phyloP scores from a whole-genome alignment of 805 yeast species.

The Tetrapisispora namnaoensis region DNA sequence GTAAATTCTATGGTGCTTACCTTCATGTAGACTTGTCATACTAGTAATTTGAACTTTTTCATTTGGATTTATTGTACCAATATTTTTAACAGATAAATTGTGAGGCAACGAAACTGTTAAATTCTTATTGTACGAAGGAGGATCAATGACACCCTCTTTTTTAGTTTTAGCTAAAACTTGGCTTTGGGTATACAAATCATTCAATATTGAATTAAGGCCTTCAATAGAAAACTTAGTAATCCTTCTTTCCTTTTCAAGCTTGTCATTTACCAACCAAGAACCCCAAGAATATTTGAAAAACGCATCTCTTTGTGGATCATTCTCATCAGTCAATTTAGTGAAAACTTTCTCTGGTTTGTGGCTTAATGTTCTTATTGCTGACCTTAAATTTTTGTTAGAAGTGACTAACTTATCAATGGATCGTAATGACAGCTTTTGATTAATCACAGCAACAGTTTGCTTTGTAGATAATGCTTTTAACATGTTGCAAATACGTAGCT shows the following conservation, averaged over 20 bases:
- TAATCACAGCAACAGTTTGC: background rate
- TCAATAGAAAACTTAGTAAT: constrained; percentile 72
- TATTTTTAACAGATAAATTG: constrained; percentile 34
- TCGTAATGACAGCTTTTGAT: no score
- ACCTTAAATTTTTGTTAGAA: background rate
- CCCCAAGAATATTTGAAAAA: constrained; percentile 94
- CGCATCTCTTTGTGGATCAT: constrained; percentile 56
- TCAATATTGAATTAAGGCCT: constrained; percentile 53
- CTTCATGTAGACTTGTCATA: constrained; percentile 81
- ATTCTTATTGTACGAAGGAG: constrained; percentile 33
- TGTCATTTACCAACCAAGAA: constrained; percentile 80
- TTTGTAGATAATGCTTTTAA: background rate
- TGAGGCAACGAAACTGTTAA: constrained; percentile 38
- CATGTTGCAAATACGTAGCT: background rate
- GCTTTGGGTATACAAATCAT: constrained; percentile 34
- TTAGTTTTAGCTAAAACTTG: constrained; percentile 24
- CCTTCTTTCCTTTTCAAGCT: constrained; percentile 61
- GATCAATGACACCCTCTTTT: constrained; percentile 21
- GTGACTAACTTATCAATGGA: background rate
- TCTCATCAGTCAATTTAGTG: constrained; percentile 49
- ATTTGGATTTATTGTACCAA: constrained; percentile 38
- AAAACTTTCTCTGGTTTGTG: constrained; percentile 29
- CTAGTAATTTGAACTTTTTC: constrained; percentile 48
- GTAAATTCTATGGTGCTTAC: constrained; percentile 86
- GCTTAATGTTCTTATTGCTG: constrained; percentile 21